Evolutionary conservation across 352 stramenopile genomes (phyloP), one percentile per base, ranked within the genome.

Genomic region (Globisporangium perplexum): DNA sequence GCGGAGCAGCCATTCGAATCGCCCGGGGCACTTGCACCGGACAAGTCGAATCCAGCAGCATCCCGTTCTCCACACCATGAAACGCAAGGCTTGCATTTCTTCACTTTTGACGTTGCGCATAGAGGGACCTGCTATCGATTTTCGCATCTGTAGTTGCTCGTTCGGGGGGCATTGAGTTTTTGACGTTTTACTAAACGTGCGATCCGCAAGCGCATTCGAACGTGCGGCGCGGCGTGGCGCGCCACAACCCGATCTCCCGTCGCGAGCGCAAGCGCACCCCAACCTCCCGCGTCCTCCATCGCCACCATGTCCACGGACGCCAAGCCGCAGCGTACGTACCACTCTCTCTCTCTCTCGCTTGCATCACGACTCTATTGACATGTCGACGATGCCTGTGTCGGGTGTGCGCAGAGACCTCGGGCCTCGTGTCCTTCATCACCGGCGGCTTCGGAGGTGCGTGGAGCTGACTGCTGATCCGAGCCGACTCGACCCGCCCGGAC

Each of bases 351-450:
- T 36, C 36, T 48, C 23, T 52, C 8, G 33, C 8, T 52, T 11
- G 48, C 10, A 20, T 42, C 11, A 42, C 36, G 12, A 10, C 43
- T 4, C 30, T 47, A 36, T 20, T 24, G 7, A 30, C n/a, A n/a
- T n/a, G n/a, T n/a, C n/a, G n/a, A n/a, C n/a, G n/a, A n/a, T n/a
- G n/a, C n/a, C n/a, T n/a, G 47, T 38, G 20, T 45, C 18, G n/a
- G 44, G 10, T 53, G 28, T 42, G 18, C 45, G 30, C 62, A 93
- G 81, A 69, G 43, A 83, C 72, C 30, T 96, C 89, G 41, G 82
- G 83, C 39, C 48, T 98, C 44, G 93, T 98, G 72, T 96, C 85
- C 43, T 98, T 98, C 68, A 66, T 98, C 53, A 96, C 93, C 24
- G 95, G 95, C 57, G 93, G 93, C 38, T 86, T 98, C 56, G 92